Evolutionary conservation across 352 stramenopile species (phyloP).

Genomic region (Globisporangium yorkense): DNA sequence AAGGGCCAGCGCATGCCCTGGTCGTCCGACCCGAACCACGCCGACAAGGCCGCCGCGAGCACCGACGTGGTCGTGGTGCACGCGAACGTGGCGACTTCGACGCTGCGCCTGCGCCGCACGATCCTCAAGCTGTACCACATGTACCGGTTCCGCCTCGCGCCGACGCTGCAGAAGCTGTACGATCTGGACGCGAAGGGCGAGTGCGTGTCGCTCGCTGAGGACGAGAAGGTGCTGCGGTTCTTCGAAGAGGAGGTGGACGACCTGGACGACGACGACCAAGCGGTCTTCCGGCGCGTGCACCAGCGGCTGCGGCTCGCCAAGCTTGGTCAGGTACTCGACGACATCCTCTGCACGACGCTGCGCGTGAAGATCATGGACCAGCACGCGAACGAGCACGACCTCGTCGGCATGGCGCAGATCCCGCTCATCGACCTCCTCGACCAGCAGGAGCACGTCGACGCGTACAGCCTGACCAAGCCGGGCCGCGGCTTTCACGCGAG

Average conservation of each 20-base stretch:
- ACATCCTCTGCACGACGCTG: conserved; percentile 53
- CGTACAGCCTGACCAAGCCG: conserved; percentile 47
- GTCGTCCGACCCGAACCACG: conserved; percentile 21
- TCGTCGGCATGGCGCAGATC: conserved; percentile 52
- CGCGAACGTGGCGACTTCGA: conserved; percentile 40
- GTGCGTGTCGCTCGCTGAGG: conserved; percentile 24
- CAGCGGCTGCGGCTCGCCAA: conserved; percentile 51
- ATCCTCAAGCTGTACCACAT: conserved; percentile 58
- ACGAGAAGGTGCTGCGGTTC: conserved; percentile 39
- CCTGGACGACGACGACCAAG: conserved; percentile 48
- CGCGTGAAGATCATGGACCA: conserved; percentile 57
- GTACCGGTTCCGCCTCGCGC: conserved; percentile 40
- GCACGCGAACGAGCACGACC: conserved; percentile 35
- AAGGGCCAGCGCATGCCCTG: conserved; percentile 34
- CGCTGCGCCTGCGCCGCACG: conserved; percentile 39
- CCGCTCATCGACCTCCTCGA: conserved; percentile 68
- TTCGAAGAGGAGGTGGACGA: conserved; percentile 69
- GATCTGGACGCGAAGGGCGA: conserved; percentile 39
- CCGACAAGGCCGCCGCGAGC: conserved; percentile 5
- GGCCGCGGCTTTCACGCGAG: conserved; percentile 2
- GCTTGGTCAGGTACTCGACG: conserved; percentile 46
- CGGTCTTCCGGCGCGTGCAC: conserved; percentile 41
- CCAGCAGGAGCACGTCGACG: conserved; percentile 44
- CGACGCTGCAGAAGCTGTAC: conserved; percentile 45
- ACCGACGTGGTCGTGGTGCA: conserved; percentile 33